phyloP scores from a whole-genome alignment of 2,329 filamentous ascomycete species.

The Fusarium citri region DNA sequence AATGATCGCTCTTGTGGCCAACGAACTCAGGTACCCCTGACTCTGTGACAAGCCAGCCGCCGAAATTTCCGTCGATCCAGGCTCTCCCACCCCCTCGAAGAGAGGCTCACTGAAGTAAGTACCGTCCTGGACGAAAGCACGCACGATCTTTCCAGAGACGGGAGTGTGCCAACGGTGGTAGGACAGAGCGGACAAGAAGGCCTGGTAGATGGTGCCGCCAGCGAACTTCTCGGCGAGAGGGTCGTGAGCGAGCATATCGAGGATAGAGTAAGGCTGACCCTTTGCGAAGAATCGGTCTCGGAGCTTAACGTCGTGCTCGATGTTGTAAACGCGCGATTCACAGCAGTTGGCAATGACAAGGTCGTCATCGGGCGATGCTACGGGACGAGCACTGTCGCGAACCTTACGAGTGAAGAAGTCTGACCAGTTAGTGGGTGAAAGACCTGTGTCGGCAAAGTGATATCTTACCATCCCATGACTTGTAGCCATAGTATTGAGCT shows the following conservation, averaged over 20 bases:
- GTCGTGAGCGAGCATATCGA: slow-evolving; percentile 72
- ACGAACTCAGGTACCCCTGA: slow-evolving; percentile 74
- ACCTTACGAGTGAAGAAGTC: slow-evolving; percentile 75
- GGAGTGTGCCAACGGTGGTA: slow-evolving; percentile 81
- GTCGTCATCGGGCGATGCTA: slow-evolving; percentile 67
- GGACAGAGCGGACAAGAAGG: slow-evolving; percentile 73
- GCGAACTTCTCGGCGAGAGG: slow-evolving; percentile 64
- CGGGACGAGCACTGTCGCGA: slow-evolving; percentile 64
- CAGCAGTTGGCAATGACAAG: slow-evolving; percentile 70
- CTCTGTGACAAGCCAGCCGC: slow-evolving; percentile 59
- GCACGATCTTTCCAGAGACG: slow-evolving; percentile 70
- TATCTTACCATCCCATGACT: slow-evolving; percentile 71
- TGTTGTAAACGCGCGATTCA: slow-evolving; percentile 69
- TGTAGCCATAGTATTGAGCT: slow-evolving; percentile 68
- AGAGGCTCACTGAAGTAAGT: slow-evolving; percentile 75
- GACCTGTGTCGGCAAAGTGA: accelerated
- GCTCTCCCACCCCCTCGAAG: slow-evolving; percentile 51
- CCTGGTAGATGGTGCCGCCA: slow-evolving; percentile 76
- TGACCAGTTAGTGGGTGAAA: slow-evolving; percentile 14
- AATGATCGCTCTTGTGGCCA: slow-evolving; percentile 77
- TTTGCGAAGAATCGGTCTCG: slow-evolving; percentile 77
- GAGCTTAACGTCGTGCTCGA: slow-evolving; percentile 62
- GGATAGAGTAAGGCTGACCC: slow-evolving; percentile 73
- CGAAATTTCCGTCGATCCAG: slow-evolving; percentile 52
- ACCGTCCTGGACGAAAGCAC: slow-evolving; percentile 69